Conservation (phyloP, 441 rosid species). For the Gossypium aridum region DNA sequence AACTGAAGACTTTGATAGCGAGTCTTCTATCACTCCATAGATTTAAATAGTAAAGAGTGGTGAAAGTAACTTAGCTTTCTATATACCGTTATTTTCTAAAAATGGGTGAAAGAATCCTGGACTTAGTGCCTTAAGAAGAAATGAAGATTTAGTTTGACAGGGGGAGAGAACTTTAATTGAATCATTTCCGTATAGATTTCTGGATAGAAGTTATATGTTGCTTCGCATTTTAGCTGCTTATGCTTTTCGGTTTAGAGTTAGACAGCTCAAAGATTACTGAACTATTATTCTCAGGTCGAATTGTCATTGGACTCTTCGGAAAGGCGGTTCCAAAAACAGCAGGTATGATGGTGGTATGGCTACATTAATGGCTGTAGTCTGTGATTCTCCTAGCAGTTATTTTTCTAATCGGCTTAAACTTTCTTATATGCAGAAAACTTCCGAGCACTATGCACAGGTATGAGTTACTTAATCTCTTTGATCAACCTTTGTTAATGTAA, state of each 20-base stretch:
- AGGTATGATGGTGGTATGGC: slow-evolving; percentile 24
- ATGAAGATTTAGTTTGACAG: not conserved
- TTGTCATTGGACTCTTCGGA: slow-evolving; percentile 62
- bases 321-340: slow-evolving; percentile 66
- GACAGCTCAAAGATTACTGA: not conserved
- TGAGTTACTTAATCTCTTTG: slow-evolving; percentile 1
- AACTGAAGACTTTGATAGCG: too few species aligned
- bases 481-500: not conserved
- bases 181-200: not conserved
- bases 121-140: not conserved
- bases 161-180: not conserved
- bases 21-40: not conserved
- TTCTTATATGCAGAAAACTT: slow-evolving; percentile 55
- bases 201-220: not conserved
- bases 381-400: not conserved
- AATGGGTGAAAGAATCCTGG: not conserved
- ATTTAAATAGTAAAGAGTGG: not conserved
- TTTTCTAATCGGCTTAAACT: slow-evolving; percentile 7
- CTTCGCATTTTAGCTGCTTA: not conserved
- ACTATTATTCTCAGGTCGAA: slow-evolving; percentile 34
- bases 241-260: not conserved
- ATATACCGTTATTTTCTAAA: not conserved
- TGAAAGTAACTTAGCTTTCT: not conserved
- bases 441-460: slow-evolving; percentile 72
- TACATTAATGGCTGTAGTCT: not conserved